Percentiles rank a stretch among this genome's conserved stretches.
These are phyloP conservation scores for Porphyra umbilicalis DNA, from an alignment of 31 red algal species.

Conservation along the genomic window DNA sequence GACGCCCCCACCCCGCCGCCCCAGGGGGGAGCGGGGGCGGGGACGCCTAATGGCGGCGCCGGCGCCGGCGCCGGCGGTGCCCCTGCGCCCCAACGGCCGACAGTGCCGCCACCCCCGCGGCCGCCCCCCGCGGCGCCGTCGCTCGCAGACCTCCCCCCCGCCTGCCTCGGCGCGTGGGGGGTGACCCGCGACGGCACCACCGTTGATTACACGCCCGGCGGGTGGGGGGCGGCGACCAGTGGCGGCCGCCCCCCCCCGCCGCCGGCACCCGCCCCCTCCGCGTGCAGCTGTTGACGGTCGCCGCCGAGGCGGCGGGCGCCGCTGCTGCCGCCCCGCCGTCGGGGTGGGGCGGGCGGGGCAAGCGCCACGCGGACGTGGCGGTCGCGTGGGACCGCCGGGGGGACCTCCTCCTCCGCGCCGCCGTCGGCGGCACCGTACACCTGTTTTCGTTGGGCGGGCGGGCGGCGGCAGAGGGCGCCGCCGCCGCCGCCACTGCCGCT, in stretches of 20 bases:
- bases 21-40: background rate
- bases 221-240: no score
- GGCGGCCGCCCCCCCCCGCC: background rate
- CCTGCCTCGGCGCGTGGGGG: background rate
- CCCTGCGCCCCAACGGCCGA: no score
- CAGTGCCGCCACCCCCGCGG: no score
- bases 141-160: no score
- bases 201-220: background rate
- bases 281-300: background rate
- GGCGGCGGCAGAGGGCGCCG: background rate
- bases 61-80: background rate
- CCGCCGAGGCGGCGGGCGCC: background rate
- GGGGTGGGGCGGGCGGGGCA: background rate
- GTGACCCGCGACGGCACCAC: background rate
- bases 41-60: background rate
- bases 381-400: background rate
- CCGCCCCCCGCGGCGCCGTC: no score
- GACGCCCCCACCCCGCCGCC: background rate
- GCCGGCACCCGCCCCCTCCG: background rate
- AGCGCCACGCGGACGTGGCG: background rate
- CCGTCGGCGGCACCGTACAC: conserved; percentile 46
- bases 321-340: background rate
- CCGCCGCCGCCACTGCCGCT: no score
- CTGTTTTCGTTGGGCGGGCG: conserved; percentile 21
- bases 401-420: conserved; percentile 33